Evolutionary conservation across 441 rosid genomes (phyloP), one percentile per base, ranked within the genome.

Genomic region (Croton setiger): DNA sequence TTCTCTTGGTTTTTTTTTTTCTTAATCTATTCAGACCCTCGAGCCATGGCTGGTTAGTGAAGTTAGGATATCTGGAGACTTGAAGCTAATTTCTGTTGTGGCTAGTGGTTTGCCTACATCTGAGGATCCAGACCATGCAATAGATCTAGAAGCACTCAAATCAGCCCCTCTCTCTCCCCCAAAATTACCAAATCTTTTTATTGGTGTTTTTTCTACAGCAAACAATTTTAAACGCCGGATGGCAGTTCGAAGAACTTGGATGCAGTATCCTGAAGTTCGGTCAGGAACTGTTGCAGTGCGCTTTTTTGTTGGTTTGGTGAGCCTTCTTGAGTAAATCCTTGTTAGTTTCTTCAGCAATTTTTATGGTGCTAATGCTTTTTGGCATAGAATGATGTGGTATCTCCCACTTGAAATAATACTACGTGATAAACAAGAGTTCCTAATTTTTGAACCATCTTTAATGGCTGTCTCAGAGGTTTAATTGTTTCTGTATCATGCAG

Each of bases 171-270:
- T 90, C 71, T 75, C 96, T 56, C 77, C 74, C 51, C 63, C 78
- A 57, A 81, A 81, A 63, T 78, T 83, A 41, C 72, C 85, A 54
- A 89, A 87, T 81, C 96, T 95, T 72, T 85, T 95, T 69, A 78
- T 95, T 76, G 98, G 99, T 51, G 95, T 95, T 64, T 92, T 95
- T 79, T 92, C 98, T 60, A 92, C 96, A 2, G 92, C 97, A 67
- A 95, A 95, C 82, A 95, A 95, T 69, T 95, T 95, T 73, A 92
- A 90, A 76, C 85, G 92, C 62, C 84, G 98, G 75, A 92, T 95
- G 99, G 93, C 97, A 81, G 91, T 95, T 60, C 84, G 96, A 75
- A 87, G 96, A 78, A 92, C 99, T 68, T 95, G 99, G 99, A 92
- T 95, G 99, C 98, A 95, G 77, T 90, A 88, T 71, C 74, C 82